Evolutionary conservation across 805 yeast genomes (phyloP).

Genomic region (Candida schatavii): DNA sequence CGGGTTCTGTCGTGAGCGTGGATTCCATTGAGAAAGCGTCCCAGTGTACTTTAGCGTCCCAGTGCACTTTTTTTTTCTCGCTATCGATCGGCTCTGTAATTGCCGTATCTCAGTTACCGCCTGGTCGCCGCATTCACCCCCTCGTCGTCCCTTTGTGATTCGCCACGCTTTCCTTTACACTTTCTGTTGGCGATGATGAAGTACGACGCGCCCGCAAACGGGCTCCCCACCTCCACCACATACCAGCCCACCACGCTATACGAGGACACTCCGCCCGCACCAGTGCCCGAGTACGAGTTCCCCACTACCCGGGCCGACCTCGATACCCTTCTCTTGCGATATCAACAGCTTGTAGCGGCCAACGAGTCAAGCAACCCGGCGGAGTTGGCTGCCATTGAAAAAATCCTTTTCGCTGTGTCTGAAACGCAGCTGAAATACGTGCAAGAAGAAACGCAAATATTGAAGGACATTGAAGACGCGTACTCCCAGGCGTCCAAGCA

Average conservation of each 20-base stretch:
- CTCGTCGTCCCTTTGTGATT: no score
- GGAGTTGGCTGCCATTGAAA: constrained; percentile 46
- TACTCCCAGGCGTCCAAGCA: constrained; percentile 2
- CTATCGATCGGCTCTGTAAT: no score
- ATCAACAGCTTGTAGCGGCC: constrained; percentile 19
- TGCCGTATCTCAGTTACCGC: no score
- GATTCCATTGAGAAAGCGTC: no score
- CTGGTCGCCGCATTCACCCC: no score
- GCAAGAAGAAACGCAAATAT: not conserved
- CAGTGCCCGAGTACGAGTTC: constrained; percentile 1
- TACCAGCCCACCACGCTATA: not conserved
- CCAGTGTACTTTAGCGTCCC: no score
- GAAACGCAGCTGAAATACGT: constrained; percentile 35
- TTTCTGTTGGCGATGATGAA: not conserved
- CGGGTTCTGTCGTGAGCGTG: no score
- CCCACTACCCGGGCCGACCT: constrained; percentile 28
- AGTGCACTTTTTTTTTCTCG: no score
- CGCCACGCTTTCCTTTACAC: no score
- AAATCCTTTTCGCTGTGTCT: constrained; percentile 38
- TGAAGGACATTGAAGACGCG: constrained; percentile 3
- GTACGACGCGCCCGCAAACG: not conserved
- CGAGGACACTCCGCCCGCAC: not conserved
- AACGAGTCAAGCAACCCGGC: constrained; percentile 13
- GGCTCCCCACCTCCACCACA: not conserved
- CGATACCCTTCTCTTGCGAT: constrained; percentile 23